Percentiles rank a stretch among this genome's conserved stretches.
Evolutionary conservation across 176 grass and related monocot species (phyloP).

Genomic region (Lolium multiflorum): DNA sequence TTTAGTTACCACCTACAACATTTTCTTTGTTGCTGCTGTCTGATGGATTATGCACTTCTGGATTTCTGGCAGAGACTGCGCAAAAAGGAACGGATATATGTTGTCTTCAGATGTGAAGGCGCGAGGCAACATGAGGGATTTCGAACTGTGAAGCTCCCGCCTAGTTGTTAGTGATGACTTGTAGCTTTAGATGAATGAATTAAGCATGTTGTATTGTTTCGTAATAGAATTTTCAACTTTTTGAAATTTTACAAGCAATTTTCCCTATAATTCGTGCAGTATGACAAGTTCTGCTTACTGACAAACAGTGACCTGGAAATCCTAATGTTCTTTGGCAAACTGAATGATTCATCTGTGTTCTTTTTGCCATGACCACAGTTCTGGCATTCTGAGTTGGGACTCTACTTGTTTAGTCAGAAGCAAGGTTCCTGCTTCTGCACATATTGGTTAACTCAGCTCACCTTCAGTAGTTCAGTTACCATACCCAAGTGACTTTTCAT

Average conservation of each 20-base stretch:
- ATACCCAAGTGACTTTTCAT: neutral
- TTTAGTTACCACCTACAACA: neutral
- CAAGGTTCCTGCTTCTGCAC: too few species aligned
- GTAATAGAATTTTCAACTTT: constrained; percentile 25
- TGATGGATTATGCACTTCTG: constrained; percentile 34
- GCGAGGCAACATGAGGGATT: constrained; percentile 25
- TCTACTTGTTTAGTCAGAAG: constrained; percentile 22
- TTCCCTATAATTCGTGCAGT: constrained; percentile 29
- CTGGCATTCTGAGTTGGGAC: neutral
- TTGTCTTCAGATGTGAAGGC: constrained; percentile 14
- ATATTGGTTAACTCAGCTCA: neutral
- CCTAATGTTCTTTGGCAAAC: neutral
- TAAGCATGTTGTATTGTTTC: constrained; percentile 22
- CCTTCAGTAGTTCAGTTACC: constrained; percentile 29
- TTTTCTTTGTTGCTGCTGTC: constrained; percentile 27
- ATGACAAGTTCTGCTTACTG: constrained; percentile 16
- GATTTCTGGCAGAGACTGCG: constrained; percentile 7
- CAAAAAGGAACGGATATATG: neutral
- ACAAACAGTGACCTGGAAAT: neutral
- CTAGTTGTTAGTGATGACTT: constrained; percentile 27
- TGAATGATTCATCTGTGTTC: neutral
- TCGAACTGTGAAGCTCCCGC: constrained; percentile 23
- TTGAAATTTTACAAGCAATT: constrained; percentile 22
- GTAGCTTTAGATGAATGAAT: constrained; percentile 35
- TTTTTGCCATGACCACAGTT: neutral